Percentiles rank a stretch among this genome's conserved stretches.
phyloP scores from a whole-genome alignment of 176 grass and related monocot species.

The Oryza meridionalis region DNA sequence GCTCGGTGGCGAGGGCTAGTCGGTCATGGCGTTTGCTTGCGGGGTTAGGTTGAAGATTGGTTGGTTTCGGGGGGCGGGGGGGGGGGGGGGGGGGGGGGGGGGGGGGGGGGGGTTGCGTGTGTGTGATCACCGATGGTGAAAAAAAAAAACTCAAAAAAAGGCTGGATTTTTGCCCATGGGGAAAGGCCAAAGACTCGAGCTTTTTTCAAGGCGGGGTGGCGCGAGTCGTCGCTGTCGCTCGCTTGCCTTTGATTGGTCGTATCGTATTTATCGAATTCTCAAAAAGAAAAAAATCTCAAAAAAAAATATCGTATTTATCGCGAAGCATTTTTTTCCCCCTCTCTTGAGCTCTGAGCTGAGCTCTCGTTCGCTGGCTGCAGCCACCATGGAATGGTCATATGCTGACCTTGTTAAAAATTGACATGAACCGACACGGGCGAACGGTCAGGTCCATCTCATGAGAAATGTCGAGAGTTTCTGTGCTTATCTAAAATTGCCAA shows the following conservation, averaged over 20 bases:
- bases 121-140: background rate
- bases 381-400: too few species aligned
- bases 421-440: too few species aligned
- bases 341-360: background rate
- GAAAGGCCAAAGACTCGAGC: background rate
- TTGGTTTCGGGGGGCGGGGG: background rate
- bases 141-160: slow-evolving; percentile 12
- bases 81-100: background rate
- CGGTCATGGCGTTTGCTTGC: slow-evolving; percentile 5
- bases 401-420: too few species aligned
- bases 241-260: background rate
- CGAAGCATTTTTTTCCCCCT: background rate
- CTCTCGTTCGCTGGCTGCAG: too few species aligned
- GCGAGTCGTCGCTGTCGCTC: too few species aligned
- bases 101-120: background rate
- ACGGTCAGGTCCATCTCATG: too few species aligned
- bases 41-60: slow-evolving; percentile 24
- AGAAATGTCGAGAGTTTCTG: background rate
- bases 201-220: background rate
- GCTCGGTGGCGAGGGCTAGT: slow-evolving; percentile 1
- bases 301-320: too few species aligned
- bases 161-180: background rate
- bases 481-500: background rate
- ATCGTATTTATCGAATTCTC: background rate
- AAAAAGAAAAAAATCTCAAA: too few species aligned